Conservation (phyloP, 2,329 filamentous ascomycete species). For the Clonostachys byssicola region DNA sequence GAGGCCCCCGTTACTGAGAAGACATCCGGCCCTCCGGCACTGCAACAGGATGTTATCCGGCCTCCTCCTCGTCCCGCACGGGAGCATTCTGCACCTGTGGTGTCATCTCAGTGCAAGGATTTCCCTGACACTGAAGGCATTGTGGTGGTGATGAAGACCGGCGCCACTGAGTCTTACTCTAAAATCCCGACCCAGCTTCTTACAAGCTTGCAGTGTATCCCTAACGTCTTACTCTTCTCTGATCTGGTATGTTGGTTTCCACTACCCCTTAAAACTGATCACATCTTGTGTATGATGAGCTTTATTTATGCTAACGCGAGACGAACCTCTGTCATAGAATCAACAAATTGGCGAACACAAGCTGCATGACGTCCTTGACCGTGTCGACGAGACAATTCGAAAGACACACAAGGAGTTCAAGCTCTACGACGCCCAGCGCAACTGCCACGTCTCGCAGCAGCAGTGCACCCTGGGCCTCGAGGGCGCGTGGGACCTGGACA, state of each 20-base stretch:
- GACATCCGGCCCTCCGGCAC: slow-evolving; percentile 3
- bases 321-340: slow-evolving; percentile 25
- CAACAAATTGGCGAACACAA: slow-evolving; percentile 42
- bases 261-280: no score
- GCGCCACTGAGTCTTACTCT: slow-evolving; percentile 47
- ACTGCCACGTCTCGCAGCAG: slow-evolving; percentile 40
- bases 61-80: slow-evolving; percentile 17
- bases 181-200: slow-evolving; percentile 50
- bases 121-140: slow-evolving; percentile 40
- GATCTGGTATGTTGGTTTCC: slow-evolving; percentile 25
- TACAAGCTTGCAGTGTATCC: slow-evolving; percentile 44
- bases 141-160: slow-evolving; percentile 52
- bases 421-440: slow-evolving; percentile 37
- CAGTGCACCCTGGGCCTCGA: slow-evolving; percentile 27
- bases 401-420: slow-evolving; percentile 36
- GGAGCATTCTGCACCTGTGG: slow-evolving; percentile 23
- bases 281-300: no score
- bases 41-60: slow-evolving; percentile 33
- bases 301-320: no score
- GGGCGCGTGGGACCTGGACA: slow-evolving; percentile 50
- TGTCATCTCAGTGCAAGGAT: slow-evolving; percentile 17
- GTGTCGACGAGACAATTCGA: slow-evolving; percentile 28
- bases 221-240: slow-evolving; percentile 52
- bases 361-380: slow-evolving; percentile 33
- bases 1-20: no score